A percentile compares a stretch with the other conserved stretches of the same genome.
Evolutionary conservation across 108 stramenopile species (phyloP).

Genomic region (Nannochloropsis granulata): DNA sequence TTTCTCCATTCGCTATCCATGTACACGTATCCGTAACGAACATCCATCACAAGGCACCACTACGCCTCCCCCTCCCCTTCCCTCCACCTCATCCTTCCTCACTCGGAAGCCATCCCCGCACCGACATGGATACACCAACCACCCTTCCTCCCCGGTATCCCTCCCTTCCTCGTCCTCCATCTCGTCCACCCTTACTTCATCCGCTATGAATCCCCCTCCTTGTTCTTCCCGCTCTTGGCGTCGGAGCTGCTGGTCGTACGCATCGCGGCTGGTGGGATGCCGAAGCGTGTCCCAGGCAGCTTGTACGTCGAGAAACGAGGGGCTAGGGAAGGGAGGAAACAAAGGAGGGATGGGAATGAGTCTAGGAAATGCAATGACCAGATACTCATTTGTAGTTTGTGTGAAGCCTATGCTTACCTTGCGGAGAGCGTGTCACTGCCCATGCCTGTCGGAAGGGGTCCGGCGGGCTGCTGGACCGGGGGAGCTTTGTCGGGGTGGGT

Average conservation of each 20-base stretch:
- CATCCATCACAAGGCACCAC: not conserved
- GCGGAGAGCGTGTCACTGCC: not conserved
- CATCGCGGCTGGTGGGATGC: not conserved
- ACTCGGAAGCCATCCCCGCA: not conserved
- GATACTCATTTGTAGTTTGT: not conserved
- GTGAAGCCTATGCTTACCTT: not conserved
- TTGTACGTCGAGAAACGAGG: not conserved
- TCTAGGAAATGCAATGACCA: not conserved
- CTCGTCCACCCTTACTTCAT: too few species aligned
- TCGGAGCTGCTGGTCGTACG: not conserved
- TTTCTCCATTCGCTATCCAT: not conserved
- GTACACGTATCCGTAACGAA: not conserved
- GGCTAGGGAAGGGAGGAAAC: not conserved
- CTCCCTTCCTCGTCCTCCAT: too few species aligned
- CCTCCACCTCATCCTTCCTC: not conserved
- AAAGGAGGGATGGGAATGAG: not conserved
- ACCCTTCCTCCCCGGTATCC: not conserved
- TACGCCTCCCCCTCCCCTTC: not conserved
- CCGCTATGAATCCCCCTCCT: slow-evolving; percentile 41
- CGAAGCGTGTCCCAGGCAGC: not conserved
- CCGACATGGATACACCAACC: not conserved
- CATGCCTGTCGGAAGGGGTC: not conserved
- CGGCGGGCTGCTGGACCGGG: not conserved
- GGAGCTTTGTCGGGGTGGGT: not conserved
- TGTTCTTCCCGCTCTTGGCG: not conserved